phyloP scores from a whole-genome alignment of 257 asterid genomes.

The Voacanga thouarsii region DNA sequence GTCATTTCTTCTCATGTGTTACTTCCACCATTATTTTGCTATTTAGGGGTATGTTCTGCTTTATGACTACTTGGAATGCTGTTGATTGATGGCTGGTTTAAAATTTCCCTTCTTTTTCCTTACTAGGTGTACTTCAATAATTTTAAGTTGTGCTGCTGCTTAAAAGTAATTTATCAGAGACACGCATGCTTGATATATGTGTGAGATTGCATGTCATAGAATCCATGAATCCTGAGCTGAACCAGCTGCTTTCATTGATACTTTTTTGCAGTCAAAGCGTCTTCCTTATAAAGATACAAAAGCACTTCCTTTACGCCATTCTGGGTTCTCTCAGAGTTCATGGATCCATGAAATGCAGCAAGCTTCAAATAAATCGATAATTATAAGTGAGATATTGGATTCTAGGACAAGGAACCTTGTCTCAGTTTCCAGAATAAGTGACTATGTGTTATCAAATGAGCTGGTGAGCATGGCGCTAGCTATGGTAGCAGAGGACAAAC shows the following conservation, averaged over 20 bases:
- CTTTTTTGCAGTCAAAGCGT: slow-evolving; percentile 77
- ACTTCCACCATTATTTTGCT: background rate
- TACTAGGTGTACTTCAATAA: background rate
- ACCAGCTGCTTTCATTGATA: background rate
- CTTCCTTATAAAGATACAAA: slow-evolving; percentile 69
- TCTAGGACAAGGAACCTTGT: slow-evolving; percentile 96
- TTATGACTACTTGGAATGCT: background rate
- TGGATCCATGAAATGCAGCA: slow-evolving; percentile 98
- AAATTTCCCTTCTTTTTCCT: background rate
- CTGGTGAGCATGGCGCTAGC: slow-evolving; percentile 99
- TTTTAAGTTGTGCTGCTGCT: background rate
- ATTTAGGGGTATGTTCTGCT: background rate
- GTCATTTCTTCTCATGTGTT: background rate
- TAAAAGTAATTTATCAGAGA: background rate
- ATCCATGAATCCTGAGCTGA: background rate
- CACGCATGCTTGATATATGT: background rate
- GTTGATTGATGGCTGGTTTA: background rate
- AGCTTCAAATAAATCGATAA: slow-evolving; percentile 91
- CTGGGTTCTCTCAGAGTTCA: slow-evolving; percentile 88
- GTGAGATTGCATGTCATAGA: background rate
- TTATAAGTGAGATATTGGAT: slow-evolving; percentile 94
- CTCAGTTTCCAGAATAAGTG: slow-evolving; percentile 91
- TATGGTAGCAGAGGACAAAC: slow-evolving; percentile 98
- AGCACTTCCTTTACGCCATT: slow-evolving; percentile 55
- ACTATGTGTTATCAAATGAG: slow-evolving; percentile 89